Conservation (phyloP, 345 rosid genomes). For the Mallotus nudiflorus region DNA sequence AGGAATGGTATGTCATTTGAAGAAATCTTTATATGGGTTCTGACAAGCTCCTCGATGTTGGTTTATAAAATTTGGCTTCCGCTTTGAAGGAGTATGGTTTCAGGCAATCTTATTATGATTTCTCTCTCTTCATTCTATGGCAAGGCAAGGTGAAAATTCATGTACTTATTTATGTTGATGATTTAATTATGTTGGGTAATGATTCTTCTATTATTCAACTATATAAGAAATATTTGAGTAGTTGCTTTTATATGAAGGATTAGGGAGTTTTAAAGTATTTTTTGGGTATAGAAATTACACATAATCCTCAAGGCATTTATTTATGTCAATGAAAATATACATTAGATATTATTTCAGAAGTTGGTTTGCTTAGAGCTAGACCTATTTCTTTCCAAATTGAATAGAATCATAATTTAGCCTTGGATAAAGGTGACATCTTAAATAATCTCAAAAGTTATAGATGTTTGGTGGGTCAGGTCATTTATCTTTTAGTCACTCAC, state of each 20-base stretch:
- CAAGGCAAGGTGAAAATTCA: too few relatives aligned
- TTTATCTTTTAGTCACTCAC: neutral
- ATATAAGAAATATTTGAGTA: too few relatives aligned
- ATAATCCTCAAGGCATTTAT: constrained; percentile 6
- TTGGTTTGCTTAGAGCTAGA: constrained; percentile 10
- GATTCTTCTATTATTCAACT: too few relatives aligned
- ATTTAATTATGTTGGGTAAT: too few relatives aligned
- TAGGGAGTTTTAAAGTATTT: too few relatives aligned
- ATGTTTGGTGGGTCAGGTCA: neutral
- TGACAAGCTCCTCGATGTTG: too few relatives aligned
- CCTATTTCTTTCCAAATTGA: neutral
- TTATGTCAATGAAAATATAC: constrained; percentile 15
- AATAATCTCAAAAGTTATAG: neutral
- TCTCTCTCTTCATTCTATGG: neutral
- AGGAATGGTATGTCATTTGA: too few relatives aligned
- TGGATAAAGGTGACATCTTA: neutral
- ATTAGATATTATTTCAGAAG: constrained; percentile 10
- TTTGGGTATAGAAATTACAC: too few relatives aligned
- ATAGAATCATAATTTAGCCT: constrained; percentile 16
- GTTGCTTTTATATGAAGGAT: too few relatives aligned
- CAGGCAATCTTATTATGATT: neutral
- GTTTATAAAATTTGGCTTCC: neutral
- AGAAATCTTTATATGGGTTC: too few relatives aligned
- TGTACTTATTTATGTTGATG: too few relatives aligned
- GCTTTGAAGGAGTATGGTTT: neutral